phyloP scores from a whole-genome alignment of 306 rosid species.

The Vigna hirtella region DNA sequence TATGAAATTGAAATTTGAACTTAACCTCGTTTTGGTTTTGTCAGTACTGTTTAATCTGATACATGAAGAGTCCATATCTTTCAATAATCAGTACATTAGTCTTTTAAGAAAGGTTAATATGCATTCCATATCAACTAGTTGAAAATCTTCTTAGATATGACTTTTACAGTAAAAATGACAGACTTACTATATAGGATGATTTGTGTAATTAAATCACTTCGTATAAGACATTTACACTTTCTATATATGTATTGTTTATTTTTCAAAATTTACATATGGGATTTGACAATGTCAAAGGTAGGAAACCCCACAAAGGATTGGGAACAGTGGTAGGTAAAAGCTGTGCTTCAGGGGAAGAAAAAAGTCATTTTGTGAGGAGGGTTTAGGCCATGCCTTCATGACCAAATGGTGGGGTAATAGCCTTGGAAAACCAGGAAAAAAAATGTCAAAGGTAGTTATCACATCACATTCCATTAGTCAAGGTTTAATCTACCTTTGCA shows the following conservation, averaged over 20 bases:
- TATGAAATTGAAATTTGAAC: neutral
- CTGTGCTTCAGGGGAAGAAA: constrained; percentile 6
- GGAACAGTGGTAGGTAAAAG: constrained; percentile 17
- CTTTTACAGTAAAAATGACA: neutral
- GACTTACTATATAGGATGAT: neutral
- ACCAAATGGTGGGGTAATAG: neutral
- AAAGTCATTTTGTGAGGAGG: constrained; percentile 1
- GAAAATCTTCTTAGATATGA: neutral
- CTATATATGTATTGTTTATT: neutral
- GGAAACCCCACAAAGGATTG: constrained; percentile 1
- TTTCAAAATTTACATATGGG: neutral
- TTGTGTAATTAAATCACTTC: neutral
- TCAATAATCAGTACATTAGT: neutral
- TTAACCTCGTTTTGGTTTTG: neutral
- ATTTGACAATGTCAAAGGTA: constrained; percentile 9
- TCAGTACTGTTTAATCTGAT: neutral
- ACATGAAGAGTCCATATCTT: neutral
- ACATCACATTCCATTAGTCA: constrained; percentile 42
- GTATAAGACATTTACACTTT: neutral
- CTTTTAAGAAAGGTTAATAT: neutral
- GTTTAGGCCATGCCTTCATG: neutral
- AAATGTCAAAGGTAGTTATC: constrained; percentile 39
- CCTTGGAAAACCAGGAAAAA: constrained; percentile 3
- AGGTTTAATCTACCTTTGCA: constrained; percentile 30
- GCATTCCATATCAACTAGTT: too few species aligned